These are phyloP conservation scores for Teratosphaeria pseudoeucalypti DNA, from an alignment of 2,329 filamentous ascomycete species.

Conservation along the genomic window DNA sequence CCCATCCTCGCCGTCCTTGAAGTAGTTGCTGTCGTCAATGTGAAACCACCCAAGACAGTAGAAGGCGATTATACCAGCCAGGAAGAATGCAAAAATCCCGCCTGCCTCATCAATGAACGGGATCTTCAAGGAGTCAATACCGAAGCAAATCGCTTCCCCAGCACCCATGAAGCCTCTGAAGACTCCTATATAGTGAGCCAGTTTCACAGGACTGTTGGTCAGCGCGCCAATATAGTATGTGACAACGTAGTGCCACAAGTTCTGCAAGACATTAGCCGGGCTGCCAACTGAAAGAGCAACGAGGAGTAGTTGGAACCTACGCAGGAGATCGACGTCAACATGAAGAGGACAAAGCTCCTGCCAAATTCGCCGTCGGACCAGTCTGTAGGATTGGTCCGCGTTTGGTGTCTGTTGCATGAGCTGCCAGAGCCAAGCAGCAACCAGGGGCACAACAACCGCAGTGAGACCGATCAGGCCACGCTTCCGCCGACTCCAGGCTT, in stretches of 20 bases:
- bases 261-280: not conserved
- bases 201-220: constrained; percentile 16
- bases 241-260: constrained; percentile 23
- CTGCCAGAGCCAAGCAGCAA: constrained; percentile 23
- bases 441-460: constrained; percentile 15
- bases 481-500: constrained; percentile 4
- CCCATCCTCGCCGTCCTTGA: constrained; percentile 10
- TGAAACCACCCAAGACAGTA: constrained; percentile 13
- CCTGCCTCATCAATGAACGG: constrained; percentile 17
- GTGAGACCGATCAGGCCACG: constrained; percentile 14
- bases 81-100: constrained; percentile 15
- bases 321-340: constrained; percentile 12
- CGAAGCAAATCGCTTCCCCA: constrained; percentile 23
- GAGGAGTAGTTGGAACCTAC: not conserved
- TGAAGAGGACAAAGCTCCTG: constrained; percentile 9
- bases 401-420: constrained; percentile 17
- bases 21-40: constrained; percentile 19
- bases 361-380: constrained; percentile 18
- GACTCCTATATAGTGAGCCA: constrained; percentile 13
- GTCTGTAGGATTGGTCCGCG: constrained; percentile 11
- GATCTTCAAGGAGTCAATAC: constrained; percentile 17
- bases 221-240: constrained; percentile 22
- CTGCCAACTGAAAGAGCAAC: not conserved
- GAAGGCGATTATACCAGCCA: constrained; percentile 9
- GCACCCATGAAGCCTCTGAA: constrained; percentile 21